These are phyloP conservation scores for Claviceps capensis DNA, from an alignment of 2,329 filamentous ascomycete genomes.

Conservation along the genomic window DNA sequence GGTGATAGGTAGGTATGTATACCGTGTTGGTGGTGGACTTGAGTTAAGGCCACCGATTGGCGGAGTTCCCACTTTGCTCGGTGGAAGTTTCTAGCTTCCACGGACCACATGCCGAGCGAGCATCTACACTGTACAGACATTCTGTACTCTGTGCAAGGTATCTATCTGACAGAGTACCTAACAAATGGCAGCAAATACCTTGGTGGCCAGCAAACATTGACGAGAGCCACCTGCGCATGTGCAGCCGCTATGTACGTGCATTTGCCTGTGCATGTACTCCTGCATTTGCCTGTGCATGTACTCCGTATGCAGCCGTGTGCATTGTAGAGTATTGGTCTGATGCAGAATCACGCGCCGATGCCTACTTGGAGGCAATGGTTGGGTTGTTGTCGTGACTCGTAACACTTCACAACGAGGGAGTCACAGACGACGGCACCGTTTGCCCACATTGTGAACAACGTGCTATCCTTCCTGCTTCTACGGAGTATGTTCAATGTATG, in stretches of 20 bases:
- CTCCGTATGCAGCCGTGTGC: not conserved
- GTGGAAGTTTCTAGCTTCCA: constrained; percentile 12
- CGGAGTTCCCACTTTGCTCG: not conserved
- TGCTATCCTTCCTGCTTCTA: not conserved
- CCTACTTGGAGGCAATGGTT: not conserved
- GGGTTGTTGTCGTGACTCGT: not conserved
- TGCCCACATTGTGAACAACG: not conserved
- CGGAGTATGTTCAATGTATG: no score
- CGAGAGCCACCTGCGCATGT: not conserved
- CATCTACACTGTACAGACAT: not conserved
- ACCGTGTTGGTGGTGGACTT: not conserved
- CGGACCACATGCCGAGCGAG: not conserved
- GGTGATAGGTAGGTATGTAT: not conserved
- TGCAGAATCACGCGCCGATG: not conserved
- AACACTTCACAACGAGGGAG: not conserved
- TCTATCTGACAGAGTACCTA: no score
- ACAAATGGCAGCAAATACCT: no score
- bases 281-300: not conserved
- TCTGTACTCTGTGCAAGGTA: no score
- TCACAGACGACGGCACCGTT: not conserved
- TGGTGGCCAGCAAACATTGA: no score
- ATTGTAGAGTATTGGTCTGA: not conserved
- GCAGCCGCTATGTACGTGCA: not conserved
- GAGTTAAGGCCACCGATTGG: not conserved
- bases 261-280: not conserved